A percentile compares a stretch with the other conserved stretches of the same genome.
These are phyloP conservation scores for Earliella scabrosa DNA, from an alignment of 1,284 basidiomycete genomes.

Conservation along the genomic window DNA sequence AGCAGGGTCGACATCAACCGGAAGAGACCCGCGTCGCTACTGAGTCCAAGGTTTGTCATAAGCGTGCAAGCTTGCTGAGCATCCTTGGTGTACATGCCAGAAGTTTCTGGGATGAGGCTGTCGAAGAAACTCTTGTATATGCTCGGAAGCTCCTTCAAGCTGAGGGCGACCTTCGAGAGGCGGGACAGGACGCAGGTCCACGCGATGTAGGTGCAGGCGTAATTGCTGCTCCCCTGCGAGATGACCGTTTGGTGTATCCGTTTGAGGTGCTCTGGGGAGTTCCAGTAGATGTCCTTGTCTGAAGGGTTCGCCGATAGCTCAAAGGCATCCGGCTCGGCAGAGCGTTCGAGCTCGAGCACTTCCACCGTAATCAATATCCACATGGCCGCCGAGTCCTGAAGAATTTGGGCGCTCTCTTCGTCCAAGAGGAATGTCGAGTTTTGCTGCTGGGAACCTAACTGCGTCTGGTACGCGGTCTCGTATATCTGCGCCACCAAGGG, in stretches of 20 bases:
- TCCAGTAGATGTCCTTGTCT: constrained; percentile 56
- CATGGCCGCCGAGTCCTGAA: constrained; percentile 70
- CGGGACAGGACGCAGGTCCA: constrained; percentile 81
- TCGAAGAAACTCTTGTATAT: constrained; percentile 62
- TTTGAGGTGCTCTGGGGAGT: constrained; percentile 58
- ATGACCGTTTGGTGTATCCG: constrained; percentile 70
- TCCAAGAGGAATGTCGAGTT: constrained; percentile 75
- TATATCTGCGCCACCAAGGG: constrained; percentile 65
- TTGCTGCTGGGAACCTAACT: constrained; percentile 70
- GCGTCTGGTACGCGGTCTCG: constrained; percentile 65
- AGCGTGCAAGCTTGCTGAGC: constrained; percentile 54
- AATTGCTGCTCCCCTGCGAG: constrained; percentile 58
- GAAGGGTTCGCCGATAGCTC: constrained; percentile 55
- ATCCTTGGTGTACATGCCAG: constrained; percentile 54
- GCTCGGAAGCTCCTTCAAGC: constrained; percentile 53
- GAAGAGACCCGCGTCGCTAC: constrained; percentile 62
- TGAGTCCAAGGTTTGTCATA: constrained; percentile 60
- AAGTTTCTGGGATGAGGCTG: constrained; percentile 48
- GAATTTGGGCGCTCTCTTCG: constrained; percentile 68
- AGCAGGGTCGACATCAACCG: constrained; percentile 57
- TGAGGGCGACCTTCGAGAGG: constrained; percentile 47
- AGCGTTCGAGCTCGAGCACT: constrained; percentile 79
- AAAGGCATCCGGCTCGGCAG: constrained; percentile 57
- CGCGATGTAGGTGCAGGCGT: constrained; percentile 71
- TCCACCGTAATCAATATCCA: constrained; percentile 83